Evolutionary conservation across 345 rosid species (phyloP).

Genomic region (Acer saccharum): DNA sequence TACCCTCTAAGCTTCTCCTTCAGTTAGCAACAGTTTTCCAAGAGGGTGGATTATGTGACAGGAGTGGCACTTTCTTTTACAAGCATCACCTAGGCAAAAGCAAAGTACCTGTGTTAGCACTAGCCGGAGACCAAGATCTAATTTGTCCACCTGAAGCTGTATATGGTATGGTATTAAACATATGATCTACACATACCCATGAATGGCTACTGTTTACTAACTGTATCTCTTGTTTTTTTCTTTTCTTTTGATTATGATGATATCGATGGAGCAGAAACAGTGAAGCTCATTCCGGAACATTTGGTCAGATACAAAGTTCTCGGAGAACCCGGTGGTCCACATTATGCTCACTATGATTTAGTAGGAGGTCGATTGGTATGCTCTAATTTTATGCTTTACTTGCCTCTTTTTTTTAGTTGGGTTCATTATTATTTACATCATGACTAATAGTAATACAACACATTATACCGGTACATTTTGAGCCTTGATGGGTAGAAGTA

Average conservation of each 20-base stretch:
- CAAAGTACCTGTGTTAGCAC: conserved; percentile 73
- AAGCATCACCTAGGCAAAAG: conserved; percentile 66
- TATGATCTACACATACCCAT: not conserved
- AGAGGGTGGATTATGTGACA: conserved; percentile 60
- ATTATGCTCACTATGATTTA: conserved; percentile 83
- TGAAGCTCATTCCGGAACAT: conserved; percentile 60
- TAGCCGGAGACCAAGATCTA: conserved; percentile 83
- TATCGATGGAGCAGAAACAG: conserved; percentile 63
- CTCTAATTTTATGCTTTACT: conserved; percentile 5
- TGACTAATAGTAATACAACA: not conserved
- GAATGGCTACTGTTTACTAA: not conserved
- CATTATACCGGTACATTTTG: not conserved
- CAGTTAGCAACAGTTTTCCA: conserved; percentile 70
- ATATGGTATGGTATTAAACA: conserved; percentile 46
- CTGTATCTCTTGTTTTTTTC: not conserved
- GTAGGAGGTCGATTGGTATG: conserved; percentile 71
- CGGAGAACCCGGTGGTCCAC: conserved; percentile 78
- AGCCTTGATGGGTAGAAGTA: not conserved
- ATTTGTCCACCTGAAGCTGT: conserved; percentile 88
- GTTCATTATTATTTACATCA: not conserved
- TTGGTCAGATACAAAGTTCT: conserved; percentile 63
- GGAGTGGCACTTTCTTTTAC: conserved; percentile 65
- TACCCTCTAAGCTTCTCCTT: conserved; percentile 72
- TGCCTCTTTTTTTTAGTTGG: not conserved
- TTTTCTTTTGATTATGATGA: conserved; percentile 6